These are phyloP conservation scores for Tolypocladium capitatum DNA, from an alignment of 2,329 filamentous ascomycete species.

Conservation along the genomic window DNA sequence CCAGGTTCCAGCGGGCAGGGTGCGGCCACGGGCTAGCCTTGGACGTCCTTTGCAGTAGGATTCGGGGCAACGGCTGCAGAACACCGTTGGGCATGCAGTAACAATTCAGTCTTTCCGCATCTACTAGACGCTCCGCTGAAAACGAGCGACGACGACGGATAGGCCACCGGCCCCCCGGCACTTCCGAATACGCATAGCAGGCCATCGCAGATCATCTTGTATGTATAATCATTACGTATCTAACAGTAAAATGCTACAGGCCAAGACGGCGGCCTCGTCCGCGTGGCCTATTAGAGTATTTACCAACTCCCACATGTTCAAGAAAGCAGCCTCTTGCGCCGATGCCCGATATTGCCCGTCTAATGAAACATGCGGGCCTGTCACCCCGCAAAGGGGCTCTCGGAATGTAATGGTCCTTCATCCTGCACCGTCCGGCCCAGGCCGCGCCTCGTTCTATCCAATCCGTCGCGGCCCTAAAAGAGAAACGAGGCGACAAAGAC, in stretches of 20 bases:
- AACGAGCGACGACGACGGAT: too few relatives aligned
- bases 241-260: neutral
- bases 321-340: neutral
- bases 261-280: neutral
- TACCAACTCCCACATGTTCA: neutral
- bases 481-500: conserved; percentile 32
- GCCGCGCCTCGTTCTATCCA: neutral
- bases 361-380: neutral
- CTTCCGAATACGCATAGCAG: neutral
- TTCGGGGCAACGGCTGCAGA: too few relatives aligned
- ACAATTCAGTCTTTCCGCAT: too few relatives aligned
- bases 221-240: neutral
- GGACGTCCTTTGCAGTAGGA: too few relatives aligned
- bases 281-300: neutral
- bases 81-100: too few relatives aligned
- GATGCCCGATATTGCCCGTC: neutral
- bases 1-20: too few relatives aligned
- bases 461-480: conserved; percentile 3
- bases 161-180: too few relatives aligned
- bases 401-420: neutral
- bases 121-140: too few relatives aligned
- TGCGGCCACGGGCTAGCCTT: too few relatives aligned
- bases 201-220: neutral
- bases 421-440: neutral
- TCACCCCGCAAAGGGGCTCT: neutral